phyloP scores from a whole-genome alignment of 1,284 basidiomycete species.

The Ceratobasidium sp. region DNA sequence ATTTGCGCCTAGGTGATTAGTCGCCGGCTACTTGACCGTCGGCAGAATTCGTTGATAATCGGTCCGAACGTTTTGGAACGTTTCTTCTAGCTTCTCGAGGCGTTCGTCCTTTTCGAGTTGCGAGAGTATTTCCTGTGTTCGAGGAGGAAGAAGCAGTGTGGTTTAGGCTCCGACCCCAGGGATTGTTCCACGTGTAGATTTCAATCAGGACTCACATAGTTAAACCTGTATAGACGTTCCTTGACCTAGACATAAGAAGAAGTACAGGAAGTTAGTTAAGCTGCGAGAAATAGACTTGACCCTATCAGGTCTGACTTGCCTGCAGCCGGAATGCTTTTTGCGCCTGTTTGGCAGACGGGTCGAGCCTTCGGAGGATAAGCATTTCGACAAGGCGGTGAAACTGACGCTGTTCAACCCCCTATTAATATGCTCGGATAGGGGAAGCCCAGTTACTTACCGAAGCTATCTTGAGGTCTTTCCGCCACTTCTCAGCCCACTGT shows the following conservation, averaged over 20 bases:
- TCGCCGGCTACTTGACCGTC: conserved; percentile 56
- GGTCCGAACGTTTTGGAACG: conserved; percentile 86
- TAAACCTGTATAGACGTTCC: conserved; percentile 92
- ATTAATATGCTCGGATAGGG: neutral
- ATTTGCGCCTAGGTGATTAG: neutral
- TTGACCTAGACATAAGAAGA: conserved; percentile 70
- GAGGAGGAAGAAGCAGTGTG: conserved; percentile 3
- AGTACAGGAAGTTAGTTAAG: conserved; percentile 50
- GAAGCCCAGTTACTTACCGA: conserved; percentile 63
- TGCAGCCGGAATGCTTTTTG: conserved; percentile 75
- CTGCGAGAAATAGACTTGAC: conserved; percentile 46
- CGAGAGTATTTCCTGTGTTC: conserved; percentile 78
- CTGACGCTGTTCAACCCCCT: conserved; percentile 72
- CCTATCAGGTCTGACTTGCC: conserved; percentile 47
- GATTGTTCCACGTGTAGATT: conserved; percentile 13
- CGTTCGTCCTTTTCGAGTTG: conserved; percentile 88
- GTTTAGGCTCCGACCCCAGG: conserved; percentile 45
- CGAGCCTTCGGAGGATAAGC: conserved; percentile 81
- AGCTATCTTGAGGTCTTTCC: conserved; percentile 88
- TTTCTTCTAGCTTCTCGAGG: conserved; percentile 90
- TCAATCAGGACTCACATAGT: conserved; percentile 73
- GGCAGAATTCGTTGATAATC: conserved; percentile 87
- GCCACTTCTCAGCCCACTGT: conserved; percentile 82
- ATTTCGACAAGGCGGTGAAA: conserved; percentile 93
- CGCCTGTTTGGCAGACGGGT: conserved; percentile 67